These are phyloP conservation scores for Neonothopanus nambi DNA, from an alignment of 1,284 basidiomycete genomes.

Conservation along the genomic window DNA sequence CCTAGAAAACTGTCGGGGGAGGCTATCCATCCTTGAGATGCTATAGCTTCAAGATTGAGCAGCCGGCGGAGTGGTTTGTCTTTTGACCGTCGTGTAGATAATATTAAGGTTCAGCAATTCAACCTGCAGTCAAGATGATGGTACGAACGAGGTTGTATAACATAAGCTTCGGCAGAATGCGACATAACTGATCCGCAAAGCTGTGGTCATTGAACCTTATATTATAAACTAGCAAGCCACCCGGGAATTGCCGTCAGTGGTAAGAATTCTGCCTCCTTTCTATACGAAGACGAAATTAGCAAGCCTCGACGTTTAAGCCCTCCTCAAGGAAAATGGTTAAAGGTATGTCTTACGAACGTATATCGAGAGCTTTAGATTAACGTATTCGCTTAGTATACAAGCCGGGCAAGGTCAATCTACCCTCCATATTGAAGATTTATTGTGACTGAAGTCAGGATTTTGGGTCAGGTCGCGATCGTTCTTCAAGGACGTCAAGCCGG, in stretches of 20 bases:
- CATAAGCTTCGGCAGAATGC: no score
- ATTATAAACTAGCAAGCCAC: conserved; percentile 40
- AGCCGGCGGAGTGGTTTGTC: no score
- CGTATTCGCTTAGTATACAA: conserved; percentile 74
- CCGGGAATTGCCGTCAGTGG: conserved; percentile 33
- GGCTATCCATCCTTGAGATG: no score
- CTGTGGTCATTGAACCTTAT: conserved; percentile 32
- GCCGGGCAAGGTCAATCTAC: conserved; percentile 85
- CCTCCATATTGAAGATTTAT: background rate
- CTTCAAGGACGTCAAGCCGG: conserved; percentile 96
- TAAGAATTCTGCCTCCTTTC: background rate
- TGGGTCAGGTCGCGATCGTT: conserved; percentile 82
- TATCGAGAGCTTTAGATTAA: conserved; percentile 3
- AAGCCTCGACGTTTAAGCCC: conserved; percentile 1
- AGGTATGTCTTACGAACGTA: conserved; percentile 40
- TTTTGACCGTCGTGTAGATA: no score
- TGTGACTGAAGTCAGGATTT: background rate
- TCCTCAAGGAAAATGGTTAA: conserved; percentile 61
- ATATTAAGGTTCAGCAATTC: no score
- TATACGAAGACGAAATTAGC: background rate
- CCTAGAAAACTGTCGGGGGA: no score
- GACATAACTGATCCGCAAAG: no score
- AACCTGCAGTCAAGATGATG: no score
- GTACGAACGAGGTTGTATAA: no score
- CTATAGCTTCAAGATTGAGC: no score